Base-by-base conservation (phyloP, 257 asterid species). In the Salvia hispanica region DNA sequence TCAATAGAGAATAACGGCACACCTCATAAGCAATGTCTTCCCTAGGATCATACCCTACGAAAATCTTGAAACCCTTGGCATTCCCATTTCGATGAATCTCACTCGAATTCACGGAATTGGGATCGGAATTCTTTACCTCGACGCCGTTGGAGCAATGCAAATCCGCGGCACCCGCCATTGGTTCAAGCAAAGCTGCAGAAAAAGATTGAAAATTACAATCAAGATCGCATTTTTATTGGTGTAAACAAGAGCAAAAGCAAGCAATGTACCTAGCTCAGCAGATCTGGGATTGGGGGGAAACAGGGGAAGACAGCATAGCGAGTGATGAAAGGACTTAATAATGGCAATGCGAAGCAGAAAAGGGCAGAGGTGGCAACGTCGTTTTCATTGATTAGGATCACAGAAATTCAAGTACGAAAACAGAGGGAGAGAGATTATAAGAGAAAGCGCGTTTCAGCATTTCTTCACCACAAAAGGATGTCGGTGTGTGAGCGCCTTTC, bases 11-110 rank as follows among this genome's bases (percentile, higher is more conserved):
- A 47, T 85, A 71, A 14, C 84, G 80, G 80, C 95, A 91, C 4
- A 91, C 98, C 88, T 91, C 90, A 50, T 77, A 91, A 1, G 98
- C 98, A 9, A 76, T 48, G 74, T 91, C 95, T 70, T 91, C 95
- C 28, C 76, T 72, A 10, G 86, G 95, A 76, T 91, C 96, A 65
- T 91, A 91, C 12, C 98, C 98, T 51, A 91, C 63, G 77, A 91
- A 86, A 37, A 91, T 73, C 94, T 85, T 88, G 72, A 88, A 85
- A 36, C 55, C 6, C 51, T 34, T 65, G 31, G 33, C 40, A 11
- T 58, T 74, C 52, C 73, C 83, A 69, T 71, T 74, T 28, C 28
- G 43, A 58, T 16, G 28, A 58, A 12, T 58, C 10, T 34, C 67
- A 37, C 56, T 74, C 67, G 39, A 16, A 52, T 77, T 72, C 48